These are phyloP conservation scores for Aspergillus cristatus DNA, from an alignment of 495 filamentous ascomycete species.

Conservation along the genomic window DNA sequence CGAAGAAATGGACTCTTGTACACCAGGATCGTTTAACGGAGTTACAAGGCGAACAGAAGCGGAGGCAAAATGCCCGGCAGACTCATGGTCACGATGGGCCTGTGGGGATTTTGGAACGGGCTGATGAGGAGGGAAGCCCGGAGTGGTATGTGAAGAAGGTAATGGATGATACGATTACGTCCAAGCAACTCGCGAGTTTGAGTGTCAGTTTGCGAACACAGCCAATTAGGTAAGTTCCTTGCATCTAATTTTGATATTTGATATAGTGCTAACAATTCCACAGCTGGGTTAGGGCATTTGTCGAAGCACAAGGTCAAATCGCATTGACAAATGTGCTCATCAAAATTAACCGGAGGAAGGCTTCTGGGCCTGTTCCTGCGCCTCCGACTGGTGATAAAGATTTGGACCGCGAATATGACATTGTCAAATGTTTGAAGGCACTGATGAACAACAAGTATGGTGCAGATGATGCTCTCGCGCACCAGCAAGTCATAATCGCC, in stretches of 20 bases:
- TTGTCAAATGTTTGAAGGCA: conserved; percentile 93
- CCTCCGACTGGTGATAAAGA: conserved; percentile 69
- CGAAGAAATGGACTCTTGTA: conserved; percentile 96
- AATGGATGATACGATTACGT: conserved; percentile 88
- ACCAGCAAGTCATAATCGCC: conserved; percentile 82
- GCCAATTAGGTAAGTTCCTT: conserved; percentile 59
- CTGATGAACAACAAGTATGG: conserved; percentile 99
- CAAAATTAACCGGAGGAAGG: conserved; percentile 85
- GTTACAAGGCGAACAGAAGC: conserved; percentile 88
- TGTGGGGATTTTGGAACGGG: conserved; percentile 56
- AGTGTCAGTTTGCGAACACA: conserved; percentile 93
- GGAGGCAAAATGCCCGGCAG: conserved; percentile 57
- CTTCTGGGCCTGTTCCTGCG: conserved; percentile 58
- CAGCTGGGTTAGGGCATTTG: conserved; percentile 89
- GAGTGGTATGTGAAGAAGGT: conserved; percentile 98
- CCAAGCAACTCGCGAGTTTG: conserved; percentile 82
- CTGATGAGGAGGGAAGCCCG: conserved; percentile 89
- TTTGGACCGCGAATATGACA: conserved; percentile 91
- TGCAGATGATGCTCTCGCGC: conserved; percentile 88
- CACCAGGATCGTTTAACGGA: conserved; percentile 92
- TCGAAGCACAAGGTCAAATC: conserved; percentile 95
- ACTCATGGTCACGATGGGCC: conserved; percentile 54
- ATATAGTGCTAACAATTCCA: not conserved
- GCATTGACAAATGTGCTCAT: conserved; percentile 87
- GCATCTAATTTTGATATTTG: not conserved